phyloP scores from a whole-genome alignment of 805 yeast species.

The Suhomyces kilbournensis region DNA sequence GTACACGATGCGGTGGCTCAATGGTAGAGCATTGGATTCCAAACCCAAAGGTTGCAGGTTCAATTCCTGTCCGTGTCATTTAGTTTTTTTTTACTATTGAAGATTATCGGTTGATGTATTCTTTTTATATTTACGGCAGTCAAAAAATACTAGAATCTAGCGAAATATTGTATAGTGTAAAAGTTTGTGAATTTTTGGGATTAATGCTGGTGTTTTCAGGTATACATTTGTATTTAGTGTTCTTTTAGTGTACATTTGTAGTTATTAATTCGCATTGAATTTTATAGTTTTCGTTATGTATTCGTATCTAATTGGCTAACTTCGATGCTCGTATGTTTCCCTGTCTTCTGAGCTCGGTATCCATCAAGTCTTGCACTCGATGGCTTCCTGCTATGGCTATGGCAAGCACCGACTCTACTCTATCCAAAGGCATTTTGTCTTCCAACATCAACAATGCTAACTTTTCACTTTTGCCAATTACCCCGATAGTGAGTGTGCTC shows the following conservation, averaged over 20 bases:
- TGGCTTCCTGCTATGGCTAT: constrained; percentile 87
- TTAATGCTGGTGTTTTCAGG: no score
- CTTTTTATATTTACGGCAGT: no score
- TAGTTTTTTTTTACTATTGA: constrained; percentile 5
- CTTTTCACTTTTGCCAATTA: constrained; percentile 78
- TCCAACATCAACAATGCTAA: constrained; percentile 75
- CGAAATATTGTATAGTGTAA: no score
- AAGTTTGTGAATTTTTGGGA: no score
- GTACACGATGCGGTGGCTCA: constrained; percentile 67
- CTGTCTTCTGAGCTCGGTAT: constrained; percentile 71
- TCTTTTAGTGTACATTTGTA: no score
- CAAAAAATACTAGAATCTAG: no score
- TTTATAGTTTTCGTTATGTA: no score
- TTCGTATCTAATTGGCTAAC: constrained; percentile 15
- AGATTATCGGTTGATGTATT: no score
- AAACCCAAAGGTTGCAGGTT: constrained; percentile 84
- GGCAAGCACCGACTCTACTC: constrained; percentile 69
- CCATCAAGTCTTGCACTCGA: constrained; percentile 80
- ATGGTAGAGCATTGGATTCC: constrained; percentile 80
- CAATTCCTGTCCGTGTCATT: constrained; percentile 80
- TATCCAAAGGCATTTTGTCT: constrained; percentile 80
- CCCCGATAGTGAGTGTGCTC: constrained; percentile 77
- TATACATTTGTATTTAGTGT: no score
- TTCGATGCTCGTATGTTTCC: constrained; percentile 59
- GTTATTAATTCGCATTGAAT: no score